Percentiles rank a stretch among this genome's conserved stretches.
phyloP scores from a whole-genome alignment of 192 early-diverging fungal genomes.

The Dispira simplex region DNA sequence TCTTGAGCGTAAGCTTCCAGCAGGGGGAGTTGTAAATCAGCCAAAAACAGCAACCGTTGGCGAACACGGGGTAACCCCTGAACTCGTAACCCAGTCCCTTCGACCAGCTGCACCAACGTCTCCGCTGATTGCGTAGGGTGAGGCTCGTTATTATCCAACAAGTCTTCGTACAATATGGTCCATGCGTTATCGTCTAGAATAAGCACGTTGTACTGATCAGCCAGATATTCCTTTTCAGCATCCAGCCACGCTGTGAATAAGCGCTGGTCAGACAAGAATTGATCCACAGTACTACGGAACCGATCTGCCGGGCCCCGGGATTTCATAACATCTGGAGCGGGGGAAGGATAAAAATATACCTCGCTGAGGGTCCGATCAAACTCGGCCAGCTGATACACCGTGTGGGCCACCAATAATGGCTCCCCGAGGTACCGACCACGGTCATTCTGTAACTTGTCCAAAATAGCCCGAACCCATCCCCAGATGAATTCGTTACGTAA shows the following conservation, averaged over 20 bases:
- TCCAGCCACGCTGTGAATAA: slow-evolving; percentile 55
- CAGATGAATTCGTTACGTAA: slow-evolving; percentile 53
- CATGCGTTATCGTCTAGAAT: slow-evolving; percentile 41
- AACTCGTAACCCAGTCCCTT: slow-evolving; percentile 46
- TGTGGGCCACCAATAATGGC: slow-evolving; percentile 47
- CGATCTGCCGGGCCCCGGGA: slow-evolving; percentile 5
- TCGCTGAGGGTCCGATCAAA: slow-evolving; percentile 53
- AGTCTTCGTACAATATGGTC: slow-evolving; percentile 36
- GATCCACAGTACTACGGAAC: slow-evolving; percentile 27
- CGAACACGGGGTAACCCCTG: slow-evolving; percentile 35
- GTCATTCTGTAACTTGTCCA: slow-evolving; percentile 36
- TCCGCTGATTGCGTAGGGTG: slow-evolving; percentile 44
- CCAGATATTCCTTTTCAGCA: slow-evolving; percentile 42
- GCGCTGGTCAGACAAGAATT: slow-evolving; percentile 33
- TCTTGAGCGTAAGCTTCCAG: slow-evolving; percentile 33
- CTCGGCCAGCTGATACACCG: slow-evolving; percentile 40
- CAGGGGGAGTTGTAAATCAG: slow-evolving; percentile 45
- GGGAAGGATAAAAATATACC: slow-evolving; percentile 34
- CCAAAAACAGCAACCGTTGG: slow-evolving; percentile 36
- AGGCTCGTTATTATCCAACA: slow-evolving; percentile 30
- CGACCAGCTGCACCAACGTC: slow-evolving; percentile 38
- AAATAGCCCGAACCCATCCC: slow-evolving; percentile 32
- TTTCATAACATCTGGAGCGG: background rate
- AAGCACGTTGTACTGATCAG: slow-evolving; percentile 43
- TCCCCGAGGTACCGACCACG: slow-evolving; percentile 29